Percentiles rank a stretch among this genome's conserved stretches.
Conservation (phyloP, 768 basidiomycete species). For the Trametes meyenii region DNA sequence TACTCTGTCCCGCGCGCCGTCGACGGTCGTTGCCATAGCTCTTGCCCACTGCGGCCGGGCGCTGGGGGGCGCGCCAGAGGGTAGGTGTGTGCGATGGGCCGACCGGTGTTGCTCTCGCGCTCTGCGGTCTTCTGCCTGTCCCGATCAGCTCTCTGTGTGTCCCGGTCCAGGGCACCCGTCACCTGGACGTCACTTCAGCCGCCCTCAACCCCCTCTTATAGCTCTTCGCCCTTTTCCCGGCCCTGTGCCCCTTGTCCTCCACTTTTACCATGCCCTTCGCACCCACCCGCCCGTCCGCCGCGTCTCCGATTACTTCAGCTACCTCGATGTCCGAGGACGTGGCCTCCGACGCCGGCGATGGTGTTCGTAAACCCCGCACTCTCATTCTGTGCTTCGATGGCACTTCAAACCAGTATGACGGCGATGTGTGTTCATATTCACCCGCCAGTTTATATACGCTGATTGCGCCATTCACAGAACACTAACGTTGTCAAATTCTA, state of each 20-base stretch:
- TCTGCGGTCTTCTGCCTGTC: neutral
- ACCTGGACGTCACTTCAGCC: neutral
- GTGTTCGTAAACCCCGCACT: slow-evolving; percentile 38
- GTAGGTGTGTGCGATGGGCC: neutral
- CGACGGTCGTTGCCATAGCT: neutral
- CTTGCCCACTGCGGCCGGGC: neutral
- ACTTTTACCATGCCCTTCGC: neutral
- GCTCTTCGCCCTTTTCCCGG: neutral
- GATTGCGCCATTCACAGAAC: slow-evolving; percentile 40
- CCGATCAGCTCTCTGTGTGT: neutral
- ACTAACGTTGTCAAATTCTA: slow-evolving; percentile 76
- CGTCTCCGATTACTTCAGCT: neutral
- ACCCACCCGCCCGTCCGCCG: neutral
- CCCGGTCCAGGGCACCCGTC: neutral
- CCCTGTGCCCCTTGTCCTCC: neutral
- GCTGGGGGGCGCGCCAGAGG: too few relatives aligned
- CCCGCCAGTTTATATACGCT: neutral
- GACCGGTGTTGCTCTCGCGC: neutral
- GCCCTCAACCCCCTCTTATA: slow-evolving; percentile 1
- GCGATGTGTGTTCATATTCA: slow-evolving; percentile 39
- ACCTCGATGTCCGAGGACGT: neutral
- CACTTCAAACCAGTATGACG: slow-evolving; percentile 55
- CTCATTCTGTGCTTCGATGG: slow-evolving; percentile 75
- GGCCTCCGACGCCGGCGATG: neutral
- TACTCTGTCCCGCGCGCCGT: neutral